phyloP scores from a whole-genome alignment of 1,139 yeast genomes.

The Scheffersomyces insectosa region DNA sequence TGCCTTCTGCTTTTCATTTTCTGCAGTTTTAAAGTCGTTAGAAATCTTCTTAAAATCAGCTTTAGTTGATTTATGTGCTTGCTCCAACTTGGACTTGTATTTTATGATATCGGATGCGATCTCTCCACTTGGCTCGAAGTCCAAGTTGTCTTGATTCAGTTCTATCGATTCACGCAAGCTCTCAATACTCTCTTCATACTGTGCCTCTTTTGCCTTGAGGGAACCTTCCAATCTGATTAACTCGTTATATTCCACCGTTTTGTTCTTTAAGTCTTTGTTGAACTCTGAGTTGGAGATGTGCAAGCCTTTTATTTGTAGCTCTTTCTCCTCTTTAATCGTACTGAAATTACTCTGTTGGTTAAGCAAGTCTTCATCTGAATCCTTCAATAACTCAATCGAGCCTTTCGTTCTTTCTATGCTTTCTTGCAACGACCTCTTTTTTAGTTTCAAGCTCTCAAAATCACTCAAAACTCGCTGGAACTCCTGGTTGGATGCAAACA shows the following conservation, averaged over 20 bases:
- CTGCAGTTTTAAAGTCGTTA: slow-evolving; percentile 4
- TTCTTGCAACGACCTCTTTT: slow-evolving; percentile 42
- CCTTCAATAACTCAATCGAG: slow-evolving; percentile 48
- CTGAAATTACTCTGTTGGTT: slow-evolving; percentile 57
- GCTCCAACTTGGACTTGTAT: slow-evolving; percentile 3
- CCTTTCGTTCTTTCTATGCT: slow-evolving; percentile 50
- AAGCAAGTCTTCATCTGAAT: slow-evolving; percentile 49
- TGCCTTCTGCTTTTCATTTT: slow-evolving; percentile 8
- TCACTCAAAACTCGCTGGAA: slow-evolving; percentile 73
- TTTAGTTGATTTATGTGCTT: slow-evolving; percentile 2
- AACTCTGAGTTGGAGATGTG: slow-evolving; percentile 11
- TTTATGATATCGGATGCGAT: slow-evolving; percentile 4
- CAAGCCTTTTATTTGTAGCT: slow-evolving; percentile 32
- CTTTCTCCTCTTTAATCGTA: slow-evolving; percentile 18
- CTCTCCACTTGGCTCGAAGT: slow-evolving; percentile 1
- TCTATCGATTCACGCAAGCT: slow-evolving; percentile 17
- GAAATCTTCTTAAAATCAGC: slow-evolving; percentile 2
- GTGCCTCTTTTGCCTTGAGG: slow-evolving; percentile 48
- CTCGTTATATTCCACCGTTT: slow-evolving; percentile 38
- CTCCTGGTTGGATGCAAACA: slow-evolving; percentile 78
- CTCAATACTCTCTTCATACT: slow-evolving; percentile 27
- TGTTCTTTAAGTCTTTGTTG: slow-evolving; percentile 14
- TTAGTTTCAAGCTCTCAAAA: slow-evolving; percentile 57
- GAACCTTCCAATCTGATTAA: slow-evolving; percentile 63
- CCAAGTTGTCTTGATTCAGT: slow-evolving; percentile 5